Evolutionary conservation across 2,329 filamentous ascomycete genomes (phyloP), one percentile per base, ranked within the genome.

Genomic region (Geosmithia flava): DNA sequence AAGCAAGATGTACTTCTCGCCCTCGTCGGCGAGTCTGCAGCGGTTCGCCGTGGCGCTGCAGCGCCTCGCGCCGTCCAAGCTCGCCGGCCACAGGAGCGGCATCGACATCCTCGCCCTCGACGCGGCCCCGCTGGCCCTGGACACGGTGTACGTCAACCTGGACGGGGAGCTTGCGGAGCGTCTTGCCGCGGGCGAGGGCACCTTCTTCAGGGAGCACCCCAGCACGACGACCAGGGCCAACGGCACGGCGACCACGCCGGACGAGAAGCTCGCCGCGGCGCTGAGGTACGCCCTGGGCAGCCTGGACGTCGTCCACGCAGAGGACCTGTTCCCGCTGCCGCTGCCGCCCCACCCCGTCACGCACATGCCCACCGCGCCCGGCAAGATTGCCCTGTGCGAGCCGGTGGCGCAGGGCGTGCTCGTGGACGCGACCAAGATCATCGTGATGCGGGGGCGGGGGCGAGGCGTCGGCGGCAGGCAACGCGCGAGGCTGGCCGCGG

Each of bases 351-450:
- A 96, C 64, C 85, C 89, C 13, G 83, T 95, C 53, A 95, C 89
- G 8, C 88, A 95, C 64, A 79, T 86, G 17, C 81, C 87, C 20
- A 79, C 88, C 15, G 87, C 87, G 42, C 88, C 90, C 0, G 93
- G 87, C 42, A 89, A 85, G 65, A 86, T 97, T 51, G 81, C 87
- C 45, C 80, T 94, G n/a, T 97, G 90, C 61, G 93, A 98, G 62
- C 93, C 93, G 8, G 89, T 97, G 16, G 81, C 87, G 6, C 93
- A 98, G 64, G 93, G 93, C 8, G 64, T 93, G 5, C 62, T 98
- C 44, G 75, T 82, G 8, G 75, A 87, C 1, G 76, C 71, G 13
- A 98, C 90, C 16, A 89, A 85, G 57, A 87, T 98, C 49, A 81
- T 98, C 20, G 72, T 97, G 20, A 81, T 86, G 45, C 76, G 77